Conservation (phyloP, 805 yeast genomes). For the Cyberlindnera euphorbiae region DNA sequence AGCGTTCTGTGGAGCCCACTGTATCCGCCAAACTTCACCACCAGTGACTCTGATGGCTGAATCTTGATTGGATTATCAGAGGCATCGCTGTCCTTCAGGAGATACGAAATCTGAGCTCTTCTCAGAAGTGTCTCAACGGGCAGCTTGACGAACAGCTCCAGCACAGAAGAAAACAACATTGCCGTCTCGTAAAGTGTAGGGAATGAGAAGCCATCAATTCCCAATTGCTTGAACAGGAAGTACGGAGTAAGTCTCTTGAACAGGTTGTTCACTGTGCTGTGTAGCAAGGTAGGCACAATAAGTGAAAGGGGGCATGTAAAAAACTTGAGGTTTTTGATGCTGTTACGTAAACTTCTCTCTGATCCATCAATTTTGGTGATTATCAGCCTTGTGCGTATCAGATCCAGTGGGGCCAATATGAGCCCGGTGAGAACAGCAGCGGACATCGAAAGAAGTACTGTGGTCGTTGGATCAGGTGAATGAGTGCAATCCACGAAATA, state of each 20-base stretch:
- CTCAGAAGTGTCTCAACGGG: slow-evolving; percentile 86
- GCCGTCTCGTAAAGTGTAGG: slow-evolving; percentile 56
- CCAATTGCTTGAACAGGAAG: slow-evolving; percentile 51
- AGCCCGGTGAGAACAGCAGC: slow-evolving; percentile 73
- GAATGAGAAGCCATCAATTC: slow-evolving; percentile 61
- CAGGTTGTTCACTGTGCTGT: slow-evolving; percentile 54
- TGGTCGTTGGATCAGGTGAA: slow-evolving; percentile 66
- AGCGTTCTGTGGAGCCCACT: slow-evolving; percentile 50
- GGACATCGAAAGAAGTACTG: slow-evolving; percentile 61
- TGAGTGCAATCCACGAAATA: slow-evolving; percentile 77
- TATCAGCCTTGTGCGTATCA: slow-evolving; percentile 73
- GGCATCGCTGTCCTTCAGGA: slow-evolving; percentile 33
- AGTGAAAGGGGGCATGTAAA: slow-evolving; percentile 54
- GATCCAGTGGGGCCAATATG: slow-evolving; percentile 72
- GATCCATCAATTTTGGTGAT: slow-evolving; percentile 53
- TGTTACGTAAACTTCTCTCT: slow-evolving; percentile 67
- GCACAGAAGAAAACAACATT: slow-evolving; percentile 53
- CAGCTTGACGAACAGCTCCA: slow-evolving; percentile 69
- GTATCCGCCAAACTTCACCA: slow-evolving; percentile 56
- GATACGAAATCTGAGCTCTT: slow-evolving; percentile 73
- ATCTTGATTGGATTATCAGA: slow-evolving; percentile 36
- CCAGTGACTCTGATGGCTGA: slow-evolving; percentile 40
- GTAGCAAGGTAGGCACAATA: slow-evolving; percentile 61
- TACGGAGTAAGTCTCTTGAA: slow-evolving; percentile 67
- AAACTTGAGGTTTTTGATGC: slow-evolving; percentile 48